Conservation (phyloP, 2,329 filamentous ascomycete species). For the Rachicladosporium sp. region DNA sequence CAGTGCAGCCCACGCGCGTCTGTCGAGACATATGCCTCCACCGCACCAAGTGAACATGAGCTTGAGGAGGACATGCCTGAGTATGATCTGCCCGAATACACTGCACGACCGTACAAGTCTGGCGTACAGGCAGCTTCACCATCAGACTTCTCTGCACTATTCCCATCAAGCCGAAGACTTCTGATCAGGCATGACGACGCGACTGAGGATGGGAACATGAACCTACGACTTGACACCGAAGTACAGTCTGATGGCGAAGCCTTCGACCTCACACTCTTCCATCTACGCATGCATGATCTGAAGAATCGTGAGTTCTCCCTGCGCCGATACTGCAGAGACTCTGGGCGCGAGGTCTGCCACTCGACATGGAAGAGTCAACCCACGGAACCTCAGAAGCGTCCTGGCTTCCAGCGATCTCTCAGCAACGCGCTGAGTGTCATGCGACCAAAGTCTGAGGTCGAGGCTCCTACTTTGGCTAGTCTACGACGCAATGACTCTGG, state of each 20-base stretch:
- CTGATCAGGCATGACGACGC: constrained; percentile 83
- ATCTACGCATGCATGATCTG: constrained; percentile 88
- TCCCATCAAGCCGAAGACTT: constrained; percentile 71
- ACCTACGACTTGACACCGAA: constrained; percentile 75
- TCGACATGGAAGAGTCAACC: constrained; percentile 59
- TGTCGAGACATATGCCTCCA: constrained; percentile 70
- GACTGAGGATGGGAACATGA: constrained; percentile 90
- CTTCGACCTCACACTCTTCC: constrained; percentile 64
- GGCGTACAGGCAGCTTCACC: constrained; percentile 56
- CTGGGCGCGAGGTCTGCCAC: constrained; percentile 84
- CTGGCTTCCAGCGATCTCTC: constrained; percentile 45
- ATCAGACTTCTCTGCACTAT: constrained; percentile 69
- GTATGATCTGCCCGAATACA: constrained; percentile 48
- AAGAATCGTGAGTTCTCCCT: constrained; percentile 78
- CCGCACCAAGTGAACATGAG: constrained; percentile 49
- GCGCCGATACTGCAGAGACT: constrained; percentile 81
- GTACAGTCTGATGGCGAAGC: constrained; percentile 44
- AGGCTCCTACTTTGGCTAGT: constrained; percentile 28
- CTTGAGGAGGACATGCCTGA: constrained; percentile 34
- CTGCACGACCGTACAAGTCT: constrained; percentile 46
- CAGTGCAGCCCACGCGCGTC: constrained; percentile 44
- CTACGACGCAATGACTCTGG: constrained; percentile 48
- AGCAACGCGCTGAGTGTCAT: constrained; percentile 47
- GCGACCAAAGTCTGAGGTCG: constrained; percentile 42
- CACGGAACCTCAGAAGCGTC: constrained; percentile 33